These are phyloP conservation scores for Dacryopinax spathularia DNA, from an alignment of 768 basidiomycete genomes.

Conservation along the genomic window DNA sequence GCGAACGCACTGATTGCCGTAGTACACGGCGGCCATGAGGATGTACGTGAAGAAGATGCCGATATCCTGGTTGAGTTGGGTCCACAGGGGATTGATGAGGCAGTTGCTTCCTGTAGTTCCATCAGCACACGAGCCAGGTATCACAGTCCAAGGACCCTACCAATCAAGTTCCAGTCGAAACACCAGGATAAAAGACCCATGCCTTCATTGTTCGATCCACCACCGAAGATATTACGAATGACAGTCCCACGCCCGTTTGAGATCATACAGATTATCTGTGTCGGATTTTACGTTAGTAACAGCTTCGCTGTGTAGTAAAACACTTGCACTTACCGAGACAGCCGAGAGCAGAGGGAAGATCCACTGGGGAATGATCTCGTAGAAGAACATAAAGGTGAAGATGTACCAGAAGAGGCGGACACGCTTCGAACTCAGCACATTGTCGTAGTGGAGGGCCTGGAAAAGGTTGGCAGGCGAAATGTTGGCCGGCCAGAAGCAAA, in stretches of 20 bases:
- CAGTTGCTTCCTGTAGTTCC: constrained; percentile 7
- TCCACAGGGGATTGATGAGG: constrained; percentile 21
- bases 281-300: constrained; percentile 17
- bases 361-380: constrained; percentile 31
- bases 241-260: constrained; percentile 18
- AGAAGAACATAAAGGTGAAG: constrained; percentile 20
- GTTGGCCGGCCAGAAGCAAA: constrained; percentile 17
- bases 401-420: constrained; percentile 21
- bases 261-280: constrained; percentile 27
- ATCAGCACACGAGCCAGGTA: not conserved
- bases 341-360: constrained; percentile 22
- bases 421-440: constrained; percentile 17
- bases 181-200: constrained; percentile 16
- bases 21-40: constrained; percentile 17
- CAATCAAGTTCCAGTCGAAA: constrained; percentile 19
- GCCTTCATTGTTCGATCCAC: constrained; percentile 28
- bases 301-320: constrained; percentile 6
- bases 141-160: not conserved
- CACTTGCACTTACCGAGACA: no score
- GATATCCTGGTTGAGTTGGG: constrained; percentile 18
- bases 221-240: constrained; percentile 28
- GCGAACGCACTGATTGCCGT: constrained; percentile 5
- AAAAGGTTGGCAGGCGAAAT: constrained; percentile 20
- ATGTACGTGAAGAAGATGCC: constrained; percentile 15
- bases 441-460: constrained; percentile 22